Evolutionary conservation across 768 basidiomycete species (phyloP), one percentile per base, ranked within the genome.

Genomic region (Suillus tomentosus): DNA sequence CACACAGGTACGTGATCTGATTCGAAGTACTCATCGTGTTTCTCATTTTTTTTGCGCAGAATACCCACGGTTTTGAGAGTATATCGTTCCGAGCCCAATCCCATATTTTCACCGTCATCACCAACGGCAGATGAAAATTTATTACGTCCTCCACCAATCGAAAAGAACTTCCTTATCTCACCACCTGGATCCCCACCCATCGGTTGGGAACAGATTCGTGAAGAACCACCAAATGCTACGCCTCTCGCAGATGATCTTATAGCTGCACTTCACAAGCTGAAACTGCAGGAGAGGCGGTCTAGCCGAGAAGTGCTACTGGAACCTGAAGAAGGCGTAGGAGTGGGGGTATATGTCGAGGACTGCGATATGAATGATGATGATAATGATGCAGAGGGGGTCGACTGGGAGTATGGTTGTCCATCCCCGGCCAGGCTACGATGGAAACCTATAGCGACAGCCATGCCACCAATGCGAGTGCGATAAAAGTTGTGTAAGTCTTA

Each of bases 151-250:
- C 96, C 96, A 0, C 78, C 83, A 0, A 68, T 88, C 45, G 91
- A 95, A 69, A 94, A 94, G 78, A 99, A 99, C 78, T 99, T 98
- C 78, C 84, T 99, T 55, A 96, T 99, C 67, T 99, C 97, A 0
- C 97, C 97, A 0, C 97, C 97, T 4, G 97, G 97, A 5, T 97
- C 95, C 0, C 97, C 97, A 0, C 97, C 97, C 0, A 88, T 96
- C 1, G 97, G 96, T 3, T 99, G 97, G 97, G 95, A 97, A 72
- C 94, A 85, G 27, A 85, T 95, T 63, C 80, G 80, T 58, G 96
- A 99, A 76, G 95, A 96, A 9, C 93, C 94, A 19, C 96, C 96
- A 0, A 98, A 98, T 72, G 73, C 79, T 3, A 78, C 84, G 3
- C 90, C 95, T 5, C 84, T 97, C 31, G 96, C 96, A 0, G 87